These are phyloP conservation scores for Phytophthora cactorum DNA, from an alignment of 352 stramenopile genomes.

Conservation along the genomic window DNA sequence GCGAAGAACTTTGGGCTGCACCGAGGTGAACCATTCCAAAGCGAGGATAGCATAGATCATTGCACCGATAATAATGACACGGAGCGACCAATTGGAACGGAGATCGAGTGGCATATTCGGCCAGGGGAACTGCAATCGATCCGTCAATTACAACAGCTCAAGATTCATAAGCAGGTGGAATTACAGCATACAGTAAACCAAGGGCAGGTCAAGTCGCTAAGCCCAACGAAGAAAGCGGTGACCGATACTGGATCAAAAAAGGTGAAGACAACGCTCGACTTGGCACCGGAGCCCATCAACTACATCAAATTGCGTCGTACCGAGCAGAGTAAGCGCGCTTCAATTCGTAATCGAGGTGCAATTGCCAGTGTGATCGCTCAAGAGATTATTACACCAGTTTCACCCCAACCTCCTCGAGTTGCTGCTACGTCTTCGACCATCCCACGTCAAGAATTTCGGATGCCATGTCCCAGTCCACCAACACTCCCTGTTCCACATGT, in stretches of 20 bases:
- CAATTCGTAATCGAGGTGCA: constrained; percentile 53
- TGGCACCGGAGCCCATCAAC: constrained; percentile 57
- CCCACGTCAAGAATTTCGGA: constrained; percentile 20
- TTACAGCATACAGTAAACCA: constrained; percentile 17
- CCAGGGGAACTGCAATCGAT: constrained; percentile 37
- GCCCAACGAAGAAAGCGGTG: background rate
- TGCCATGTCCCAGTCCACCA: constrained; percentile 22
- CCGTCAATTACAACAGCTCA: constrained; percentile 29
- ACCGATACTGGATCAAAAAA: constrained; percentile 7
- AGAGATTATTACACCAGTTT: constrained; percentile 57
- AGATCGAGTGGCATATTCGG: constrained; percentile 24
- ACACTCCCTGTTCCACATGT: constrained; percentile 12
- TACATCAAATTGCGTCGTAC: constrained; percentile 73
- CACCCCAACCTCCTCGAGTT: constrained; percentile 11
- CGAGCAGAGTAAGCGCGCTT: constrained; percentile 53
- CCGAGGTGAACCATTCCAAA: background rate
- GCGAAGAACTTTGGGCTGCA: background rate
- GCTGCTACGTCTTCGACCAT: background rate
- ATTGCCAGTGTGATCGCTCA: constrained; percentile 42
- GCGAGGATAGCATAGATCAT: constrained; percentile 10
- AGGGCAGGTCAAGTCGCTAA: constrained; percentile 7
- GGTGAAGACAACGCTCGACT: constrained; percentile 11
- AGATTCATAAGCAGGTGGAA: constrained; percentile 9
- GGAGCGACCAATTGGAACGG: background rate
- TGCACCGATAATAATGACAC: constrained; percentile 12